Percentiles rank a stretch among this genome's conserved stretches.
Conservation (phyloP, 768 basidiomycete genomes). For the Boletus tomentosulus region DNA sequence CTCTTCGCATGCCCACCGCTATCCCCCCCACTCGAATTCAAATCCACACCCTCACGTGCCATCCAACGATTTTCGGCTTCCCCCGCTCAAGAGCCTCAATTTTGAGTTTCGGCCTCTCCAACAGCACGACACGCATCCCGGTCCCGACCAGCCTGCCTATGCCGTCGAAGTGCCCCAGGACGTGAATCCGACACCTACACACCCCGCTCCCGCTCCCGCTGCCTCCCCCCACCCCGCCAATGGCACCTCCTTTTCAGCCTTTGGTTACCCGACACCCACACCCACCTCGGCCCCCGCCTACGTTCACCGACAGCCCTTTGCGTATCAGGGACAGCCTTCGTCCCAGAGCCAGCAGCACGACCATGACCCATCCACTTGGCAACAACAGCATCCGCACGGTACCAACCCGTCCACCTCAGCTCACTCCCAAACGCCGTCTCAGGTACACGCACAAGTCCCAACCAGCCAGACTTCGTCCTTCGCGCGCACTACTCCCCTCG, state of each 20-base stretch:
- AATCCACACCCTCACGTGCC: conserved; percentile 32
- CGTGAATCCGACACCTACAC: background rate
- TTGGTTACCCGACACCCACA: conserved; percentile 21
- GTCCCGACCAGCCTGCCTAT: conserved; percentile 9
- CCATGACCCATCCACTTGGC: conserved; percentile 18
- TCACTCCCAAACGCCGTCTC: conserved; percentile 17
- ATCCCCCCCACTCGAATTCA: conserved; percentile 5
- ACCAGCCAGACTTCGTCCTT: conserved; percentile 17
- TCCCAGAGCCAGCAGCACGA: conserved; percentile 21
- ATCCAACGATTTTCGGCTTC: conserved; percentile 51
- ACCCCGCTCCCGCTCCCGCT: background rate
- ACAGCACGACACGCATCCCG: conserved; percentile 14
- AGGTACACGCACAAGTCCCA: conserved; percentile 14
- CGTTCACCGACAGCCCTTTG: conserved; percentile 18
- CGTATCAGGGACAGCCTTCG: conserved; percentile 16
- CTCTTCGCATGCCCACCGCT: conserved; percentile 36
- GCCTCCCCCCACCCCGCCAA: conserved; percentile 2
- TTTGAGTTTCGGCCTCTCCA: conserved; percentile 43
- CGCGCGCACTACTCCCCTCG: conserved; percentile 26
- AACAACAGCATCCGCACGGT: conserved; percentile 21
- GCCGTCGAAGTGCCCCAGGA: conserved; percentile 24
- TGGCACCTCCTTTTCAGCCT: conserved; percentile 15
- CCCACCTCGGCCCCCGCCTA: conserved; percentile 20
- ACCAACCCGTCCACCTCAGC: conserved; percentile 7
- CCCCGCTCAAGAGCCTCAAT: conserved; percentile 71